Conservation (phyloP, 805 yeast species). For the Wickerhamiella galacta region DNA sequence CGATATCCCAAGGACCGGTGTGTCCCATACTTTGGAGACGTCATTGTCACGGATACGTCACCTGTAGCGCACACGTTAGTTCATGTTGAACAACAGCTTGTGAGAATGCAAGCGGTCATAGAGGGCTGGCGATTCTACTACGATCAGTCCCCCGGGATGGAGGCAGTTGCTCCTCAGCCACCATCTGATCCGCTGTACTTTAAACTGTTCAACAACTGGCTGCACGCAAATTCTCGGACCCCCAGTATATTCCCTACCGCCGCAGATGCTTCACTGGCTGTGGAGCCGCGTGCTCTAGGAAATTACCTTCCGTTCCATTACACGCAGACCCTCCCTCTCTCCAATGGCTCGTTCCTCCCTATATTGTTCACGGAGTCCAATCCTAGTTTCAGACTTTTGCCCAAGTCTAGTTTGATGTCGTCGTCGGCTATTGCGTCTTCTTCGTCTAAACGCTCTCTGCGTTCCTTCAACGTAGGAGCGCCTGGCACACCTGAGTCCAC, state of each 20-base stretch:
- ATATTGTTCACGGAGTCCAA: slow-evolving; percentile 42
- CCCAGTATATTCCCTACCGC: slow-evolving; percentile 7
- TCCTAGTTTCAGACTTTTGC: slow-evolving; percentile 41
- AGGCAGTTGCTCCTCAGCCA: slow-evolving; percentile 8
- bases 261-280: slow-evolving; percentile 29
- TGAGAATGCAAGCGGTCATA: slow-evolving; percentile 53
- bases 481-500: slow-evolving; percentile 4
- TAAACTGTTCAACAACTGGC: slow-evolving; percentile 16
- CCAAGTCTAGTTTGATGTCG: slow-evolving; percentile 34
- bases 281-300: slow-evolving; percentile 46
- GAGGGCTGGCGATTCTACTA: slow-evolving; percentile 71
- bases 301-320: slow-evolving; percentile 27
- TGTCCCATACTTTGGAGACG: slow-evolving; percentile 83
- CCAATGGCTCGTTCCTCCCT: slow-evolving; percentile 48
- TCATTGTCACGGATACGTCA: slow-evolving; percentile 33
- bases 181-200: slow-evolving; percentile 25
- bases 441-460: slow-evolving; percentile 5
- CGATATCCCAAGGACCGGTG: slow-evolving; percentile 59
- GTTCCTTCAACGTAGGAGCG: not conserved
- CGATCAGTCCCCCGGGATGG: slow-evolving; percentile 27
- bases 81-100: slow-evolving; percentile 21
- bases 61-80: not conserved
- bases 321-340: slow-evolving; percentile 37
- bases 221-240: slow-evolving; percentile 27
- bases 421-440: slow-evolving; percentile 28